A percentile compares a stretch with the other conserved stretches of the same genome.
Evolutionary conservation across 768 basidiomycete species (phyloP).

Genomic region (Boletus speciosus): DNA sequence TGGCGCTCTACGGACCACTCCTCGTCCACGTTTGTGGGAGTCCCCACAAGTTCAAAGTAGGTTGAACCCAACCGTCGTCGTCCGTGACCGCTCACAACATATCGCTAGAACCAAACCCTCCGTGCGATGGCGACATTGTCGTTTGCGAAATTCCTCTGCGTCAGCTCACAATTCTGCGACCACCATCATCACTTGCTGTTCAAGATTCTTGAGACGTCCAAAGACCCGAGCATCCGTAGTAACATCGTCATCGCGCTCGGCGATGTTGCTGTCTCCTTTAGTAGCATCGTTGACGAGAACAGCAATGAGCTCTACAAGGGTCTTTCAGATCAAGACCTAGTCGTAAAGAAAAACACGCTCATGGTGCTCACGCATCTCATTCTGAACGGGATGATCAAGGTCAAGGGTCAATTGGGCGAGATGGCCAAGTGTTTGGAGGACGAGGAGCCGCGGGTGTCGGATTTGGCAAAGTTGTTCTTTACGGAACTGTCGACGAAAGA

Average conservation of each 20-base stretch:
- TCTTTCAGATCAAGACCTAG: constrained; percentile 77
- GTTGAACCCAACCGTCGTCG: background rate
- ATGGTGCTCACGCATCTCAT: constrained; percentile 98
- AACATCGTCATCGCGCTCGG: constrained; percentile 98
- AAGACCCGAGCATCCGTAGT: constrained; percentile 84
- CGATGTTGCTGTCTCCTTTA: constrained; percentile 98
- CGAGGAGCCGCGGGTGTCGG: constrained; percentile 78
- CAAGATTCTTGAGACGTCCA: constrained; percentile 89
- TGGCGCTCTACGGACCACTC: constrained; percentile 86
- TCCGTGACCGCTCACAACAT: constrained; percentile 4
- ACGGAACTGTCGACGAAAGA: constrained; percentile 94
- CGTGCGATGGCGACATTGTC: constrained; percentile 84
- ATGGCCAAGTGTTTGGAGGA: constrained; percentile 99
- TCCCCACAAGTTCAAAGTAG: constrained; percentile 87
- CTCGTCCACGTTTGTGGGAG: constrained; percentile 87
- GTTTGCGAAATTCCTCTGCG: constrained; percentile 95
- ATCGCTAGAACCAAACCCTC: constrained; percentile 71
- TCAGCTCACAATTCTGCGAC: constrained; percentile 93
- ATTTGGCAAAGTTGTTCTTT: constrained; percentile 98
- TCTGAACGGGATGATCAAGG: constrained; percentile 98
- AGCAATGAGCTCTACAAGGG: constrained; percentile 94
- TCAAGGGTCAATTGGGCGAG: constrained; percentile 98
- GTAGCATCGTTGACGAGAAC: constrained; percentile 95
- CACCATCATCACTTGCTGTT: constrained; percentile 84
- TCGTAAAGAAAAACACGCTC: constrained; percentile 98